Base-by-base conservation (phyloP, 1,139 yeast species). In the Meyerozyma sp. region DNA sequence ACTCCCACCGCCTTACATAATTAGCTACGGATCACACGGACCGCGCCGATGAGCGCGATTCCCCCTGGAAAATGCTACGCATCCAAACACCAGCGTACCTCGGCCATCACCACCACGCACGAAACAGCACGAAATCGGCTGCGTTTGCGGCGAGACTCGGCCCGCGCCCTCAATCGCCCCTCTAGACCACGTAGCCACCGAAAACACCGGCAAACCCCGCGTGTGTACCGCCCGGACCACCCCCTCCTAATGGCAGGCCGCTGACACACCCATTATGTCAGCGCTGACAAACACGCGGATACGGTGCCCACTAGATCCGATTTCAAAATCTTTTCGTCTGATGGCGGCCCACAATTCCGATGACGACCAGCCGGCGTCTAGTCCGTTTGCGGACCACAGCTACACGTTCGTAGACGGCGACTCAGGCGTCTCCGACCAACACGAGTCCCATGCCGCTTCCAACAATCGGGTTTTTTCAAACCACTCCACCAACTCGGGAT, bases 401-500 rank as follows among this genome's bases (percentile, higher is more conserved):
- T 34, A 34, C 37, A 34, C 37, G 14, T 25, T 34, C 23, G 32
- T 14, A 21, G 38, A 40, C 20, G 32, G 32, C 18, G 27, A 34
- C 14, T 21, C 28, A 8, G 8, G 9, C 13, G 11, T 13, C 8
- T 25, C 16, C 23, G 29, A 21, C 14, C 25, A 20, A 9, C 20
- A 7, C 8, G 36, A 8, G 27, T 7, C 27, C 7, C 29, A 40
- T 13, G 11, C 7, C 38, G 30, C 25, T 6, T 9, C 20, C 6
- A 10, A 16, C 21, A 8, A 23, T 20, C 38, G 42, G 26, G 34
- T 39, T 9, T 20, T 20, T 8, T 10, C 11, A 14, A 26, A 30
- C 35, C 37, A 29, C 40, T 36, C 25, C 27, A 29, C 26, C 32
- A 16, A 20, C 35, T 29, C 43, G 38, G 35, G 40, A 26, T 38